These are phyloP conservation scores for Ophiocordyceps camponoti-floridani DNA, from an alignment of 2,329 filamentous ascomycete species.

Conservation along the genomic window DNA sequence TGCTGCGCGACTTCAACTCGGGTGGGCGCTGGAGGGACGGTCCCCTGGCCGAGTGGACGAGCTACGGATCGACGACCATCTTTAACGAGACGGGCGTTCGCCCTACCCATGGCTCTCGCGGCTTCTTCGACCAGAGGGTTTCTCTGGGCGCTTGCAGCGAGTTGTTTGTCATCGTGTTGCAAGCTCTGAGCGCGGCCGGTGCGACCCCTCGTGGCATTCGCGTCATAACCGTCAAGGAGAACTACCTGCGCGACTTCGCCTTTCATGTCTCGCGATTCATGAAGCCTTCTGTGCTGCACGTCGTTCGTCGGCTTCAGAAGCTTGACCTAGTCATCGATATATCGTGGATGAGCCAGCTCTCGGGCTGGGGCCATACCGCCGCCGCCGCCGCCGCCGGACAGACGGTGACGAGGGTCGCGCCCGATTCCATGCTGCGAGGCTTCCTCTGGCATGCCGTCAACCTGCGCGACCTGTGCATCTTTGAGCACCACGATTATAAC, in stretches of 20 bases:
- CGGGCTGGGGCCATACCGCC: background rate
- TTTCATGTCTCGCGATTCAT: constrained; percentile 27
- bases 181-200: constrained; percentile 21
- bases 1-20: constrained; percentile 41
- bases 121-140: constrained; percentile 2
- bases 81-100: constrained; percentile 13
- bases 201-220: constrained; percentile 25
- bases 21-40: constrained; percentile 30
- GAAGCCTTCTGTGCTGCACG: constrained; percentile 15
- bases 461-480: constrained; percentile 24
- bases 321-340: constrained; percentile 17
- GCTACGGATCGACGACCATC: constrained; percentile 31
- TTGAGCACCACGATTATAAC: constrained; percentile 3
- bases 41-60: constrained; percentile 24
- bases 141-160: constrained; percentile 9
- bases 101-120: constrained; percentile 2
- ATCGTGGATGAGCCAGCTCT: constrained; percentile 1
- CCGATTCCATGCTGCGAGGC: constrained; percentile 6
- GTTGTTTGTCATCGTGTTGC: constrained; percentile 21
- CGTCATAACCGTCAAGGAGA: constrained; percentile 19
- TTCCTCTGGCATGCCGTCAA: constrained; percentile 14
- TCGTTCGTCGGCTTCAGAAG: constrained; percentile 26
- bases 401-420: background rate
- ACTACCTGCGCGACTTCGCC: constrained; percentile 18
- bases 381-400: too few relatives aligned